phyloP scores from a whole-genome alignment of 2,329 filamentous ascomycete species.

The Claviceps pazoutovae region DNA sequence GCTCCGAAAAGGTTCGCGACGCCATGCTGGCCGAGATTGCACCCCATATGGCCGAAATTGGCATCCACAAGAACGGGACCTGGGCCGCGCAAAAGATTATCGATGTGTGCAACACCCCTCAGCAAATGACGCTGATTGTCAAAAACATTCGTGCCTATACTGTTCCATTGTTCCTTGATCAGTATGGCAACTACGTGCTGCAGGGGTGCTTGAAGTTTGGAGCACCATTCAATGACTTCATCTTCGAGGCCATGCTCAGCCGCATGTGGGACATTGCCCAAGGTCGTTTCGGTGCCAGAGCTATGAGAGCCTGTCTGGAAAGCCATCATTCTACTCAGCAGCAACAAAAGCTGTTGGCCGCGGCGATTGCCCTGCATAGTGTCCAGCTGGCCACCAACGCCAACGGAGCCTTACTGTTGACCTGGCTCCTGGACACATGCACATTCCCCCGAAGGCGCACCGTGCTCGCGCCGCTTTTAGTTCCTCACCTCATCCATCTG shows the following conservation, averaged over 20 bases:
- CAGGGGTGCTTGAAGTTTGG: constrained; percentile 93
- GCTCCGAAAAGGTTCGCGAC: constrained; percentile 79
- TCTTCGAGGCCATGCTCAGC: constrained; percentile 93
- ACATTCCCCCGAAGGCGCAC: constrained; percentile 85
- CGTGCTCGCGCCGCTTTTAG: constrained; percentile 79
- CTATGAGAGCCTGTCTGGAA: constrained; percentile 92
- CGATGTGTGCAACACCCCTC: constrained; percentile 75
- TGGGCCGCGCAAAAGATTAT: constrained; percentile 99
- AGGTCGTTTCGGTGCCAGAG: constrained; percentile 84
- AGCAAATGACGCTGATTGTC: constrained; percentile 74
- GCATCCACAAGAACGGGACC: constrained; percentile 96
- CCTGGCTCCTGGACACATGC: constrained; percentile 97
- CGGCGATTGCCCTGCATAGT: constrained; percentile 89
- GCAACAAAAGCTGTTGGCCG: constrained; percentile 88
- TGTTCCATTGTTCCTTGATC: constrained; percentile 84
- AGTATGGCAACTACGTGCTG: constrained; percentile 96
- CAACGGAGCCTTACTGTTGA: constrained; percentile 84
- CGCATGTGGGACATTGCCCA: constrained; percentile 89
- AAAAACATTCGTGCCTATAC: constrained; percentile 75
- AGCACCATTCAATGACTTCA: constrained; percentile 81
- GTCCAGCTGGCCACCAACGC: constrained; percentile 93
- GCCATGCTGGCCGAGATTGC: constrained; percentile 81
- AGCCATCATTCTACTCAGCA: constrained; percentile 92
- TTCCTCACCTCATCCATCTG: constrained; percentile 84
- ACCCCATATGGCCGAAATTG: constrained; percentile 89